These are phyloP conservation scores for Carex scoparia DNA, from an alignment of 176 grass and related monocot species.

Conservation along the genomic window DNA sequence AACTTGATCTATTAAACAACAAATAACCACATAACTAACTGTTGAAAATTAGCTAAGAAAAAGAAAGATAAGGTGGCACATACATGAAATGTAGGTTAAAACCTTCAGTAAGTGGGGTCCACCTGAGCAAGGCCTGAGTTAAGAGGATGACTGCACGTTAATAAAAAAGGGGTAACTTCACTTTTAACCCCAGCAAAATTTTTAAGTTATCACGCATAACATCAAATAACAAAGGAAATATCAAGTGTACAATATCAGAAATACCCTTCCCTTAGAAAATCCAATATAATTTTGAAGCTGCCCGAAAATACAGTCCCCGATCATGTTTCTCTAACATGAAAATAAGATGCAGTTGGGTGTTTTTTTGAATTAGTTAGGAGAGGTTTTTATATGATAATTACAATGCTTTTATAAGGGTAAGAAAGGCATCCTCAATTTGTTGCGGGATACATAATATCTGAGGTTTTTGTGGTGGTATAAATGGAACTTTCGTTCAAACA, in stretches of 20 bases:
- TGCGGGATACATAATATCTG: background rate
- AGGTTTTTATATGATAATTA: background rate
- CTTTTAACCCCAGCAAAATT: background rate
- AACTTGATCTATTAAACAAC: constrained; percentile 70
- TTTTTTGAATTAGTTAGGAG: background rate
- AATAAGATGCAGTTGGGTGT: background rate
- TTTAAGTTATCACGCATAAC: background rate
- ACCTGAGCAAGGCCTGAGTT: constrained; percentile 69
- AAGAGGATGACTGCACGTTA: constrained; percentile 16
- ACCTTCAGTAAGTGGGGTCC: constrained; percentile 77
- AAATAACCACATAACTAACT: constrained; percentile 26
- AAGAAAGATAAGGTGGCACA: constrained; percentile 29
- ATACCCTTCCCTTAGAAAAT: background rate
- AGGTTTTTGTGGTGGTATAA: background rate
- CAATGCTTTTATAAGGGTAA: background rate
- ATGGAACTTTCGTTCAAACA: background rate
- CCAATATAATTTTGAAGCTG: background rate
- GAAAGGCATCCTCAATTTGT: background rate
- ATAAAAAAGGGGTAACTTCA: constrained; percentile 1
- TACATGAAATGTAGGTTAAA: constrained; percentile 93
- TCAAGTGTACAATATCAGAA: background rate
- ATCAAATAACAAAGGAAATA: background rate
- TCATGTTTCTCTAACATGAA: background rate
- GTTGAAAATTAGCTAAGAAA: constrained; percentile 24
- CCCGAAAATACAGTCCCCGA: background rate